A percentile compares a stretch with the other conserved stretches of the same genome.
phyloP scores from a whole-genome alignment of 257 asterid species.

The Gentiana straminea region DNA sequence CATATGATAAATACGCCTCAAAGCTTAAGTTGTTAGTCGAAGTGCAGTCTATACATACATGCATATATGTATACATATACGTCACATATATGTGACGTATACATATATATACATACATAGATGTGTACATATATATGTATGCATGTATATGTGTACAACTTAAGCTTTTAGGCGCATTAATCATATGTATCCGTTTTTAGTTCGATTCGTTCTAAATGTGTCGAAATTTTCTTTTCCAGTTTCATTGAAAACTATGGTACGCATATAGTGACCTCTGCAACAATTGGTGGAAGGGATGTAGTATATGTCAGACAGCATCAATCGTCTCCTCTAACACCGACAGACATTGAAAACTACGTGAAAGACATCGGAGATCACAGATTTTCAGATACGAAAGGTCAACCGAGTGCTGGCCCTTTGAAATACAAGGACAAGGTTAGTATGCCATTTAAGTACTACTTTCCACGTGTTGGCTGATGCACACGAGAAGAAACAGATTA shows the following conservation, averaged over 20 bases:
- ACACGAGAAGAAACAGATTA: neutral
- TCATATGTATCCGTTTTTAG: neutral
- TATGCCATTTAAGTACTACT: neutral
- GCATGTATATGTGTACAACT: too few species aligned
- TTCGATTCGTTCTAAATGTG: neutral
- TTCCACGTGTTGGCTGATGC: too few species aligned
- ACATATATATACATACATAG: too few species aligned
- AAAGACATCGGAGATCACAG: constrained; percentile 89
- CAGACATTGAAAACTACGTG: constrained; percentile 75
- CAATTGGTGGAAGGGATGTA: constrained; percentile 92
- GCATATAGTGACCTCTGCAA: constrained; percentile 88
- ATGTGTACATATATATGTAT: too few species aligned
- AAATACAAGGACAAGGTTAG: constrained; percentile 98
- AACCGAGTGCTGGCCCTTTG: constrained; percentile 57
- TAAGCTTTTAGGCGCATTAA: too few species aligned
- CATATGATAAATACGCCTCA: too few species aligned
- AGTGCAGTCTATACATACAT: too few species aligned
- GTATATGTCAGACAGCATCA: constrained; percentile 87
- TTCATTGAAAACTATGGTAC: constrained; percentile 96
- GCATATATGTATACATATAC: too few species aligned
- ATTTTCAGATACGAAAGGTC: constrained; percentile 68
- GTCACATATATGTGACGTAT: too few species aligned
- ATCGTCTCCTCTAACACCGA: constrained; percentile 67
- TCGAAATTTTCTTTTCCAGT: constrained; percentile 41
- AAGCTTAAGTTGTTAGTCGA: too few species aligned